Evolutionary conservation across 345 rosid species (phyloP).

Genomic region (Cochlearia excelsa): DNA sequence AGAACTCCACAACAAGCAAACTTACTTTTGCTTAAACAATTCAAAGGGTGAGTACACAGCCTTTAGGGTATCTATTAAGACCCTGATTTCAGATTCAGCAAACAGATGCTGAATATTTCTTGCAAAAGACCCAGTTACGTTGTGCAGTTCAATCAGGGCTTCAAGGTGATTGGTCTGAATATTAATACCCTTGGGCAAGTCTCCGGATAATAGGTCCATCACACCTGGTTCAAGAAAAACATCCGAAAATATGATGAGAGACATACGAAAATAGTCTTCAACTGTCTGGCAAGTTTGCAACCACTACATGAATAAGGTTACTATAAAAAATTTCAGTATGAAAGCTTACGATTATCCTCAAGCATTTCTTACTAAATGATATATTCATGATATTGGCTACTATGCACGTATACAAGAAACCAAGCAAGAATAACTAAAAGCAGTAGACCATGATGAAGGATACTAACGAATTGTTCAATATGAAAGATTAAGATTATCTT

Average conservation of each 20-base stretch:
- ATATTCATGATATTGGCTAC: too few relatives aligned
- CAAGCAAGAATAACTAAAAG: too few relatives aligned
- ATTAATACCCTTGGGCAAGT: slow-evolving; percentile 86
- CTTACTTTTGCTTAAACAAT: slow-evolving; percentile 85
- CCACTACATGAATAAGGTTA: background rate
- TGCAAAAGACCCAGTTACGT: slow-evolving; percentile 77
- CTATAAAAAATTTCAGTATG: too few relatives aligned
- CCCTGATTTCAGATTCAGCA: slow-evolving; percentile 75
- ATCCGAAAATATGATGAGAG: slow-evolving; percentile 16
- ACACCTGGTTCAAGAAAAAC: slow-evolving; percentile 50
- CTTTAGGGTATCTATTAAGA: slow-evolving; percentile 78
- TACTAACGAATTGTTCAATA: background rate
- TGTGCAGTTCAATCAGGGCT: slow-evolving; percentile 87
- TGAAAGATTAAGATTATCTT: background rate
- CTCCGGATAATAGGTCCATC: slow-evolving; percentile 84
- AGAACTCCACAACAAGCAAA: slow-evolving; percentile 7
- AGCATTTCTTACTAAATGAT: too few relatives aligned
- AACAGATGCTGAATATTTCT: slow-evolving; percentile 88
- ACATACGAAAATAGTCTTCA: background rate
- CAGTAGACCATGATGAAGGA: background rate
- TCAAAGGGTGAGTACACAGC: slow-evolving; percentile 88
- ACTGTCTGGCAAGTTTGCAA: background rate
- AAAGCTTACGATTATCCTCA: too few relatives aligned
- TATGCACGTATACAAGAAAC: too few relatives aligned
- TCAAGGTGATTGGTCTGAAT: slow-evolving; percentile 92